Evolutionary conservation across 2,329 filamentous ascomycete genomes (phyloP), one percentile per base, ranked within the genome.

Genomic region (Reticulascus tulasneorum): DNA sequence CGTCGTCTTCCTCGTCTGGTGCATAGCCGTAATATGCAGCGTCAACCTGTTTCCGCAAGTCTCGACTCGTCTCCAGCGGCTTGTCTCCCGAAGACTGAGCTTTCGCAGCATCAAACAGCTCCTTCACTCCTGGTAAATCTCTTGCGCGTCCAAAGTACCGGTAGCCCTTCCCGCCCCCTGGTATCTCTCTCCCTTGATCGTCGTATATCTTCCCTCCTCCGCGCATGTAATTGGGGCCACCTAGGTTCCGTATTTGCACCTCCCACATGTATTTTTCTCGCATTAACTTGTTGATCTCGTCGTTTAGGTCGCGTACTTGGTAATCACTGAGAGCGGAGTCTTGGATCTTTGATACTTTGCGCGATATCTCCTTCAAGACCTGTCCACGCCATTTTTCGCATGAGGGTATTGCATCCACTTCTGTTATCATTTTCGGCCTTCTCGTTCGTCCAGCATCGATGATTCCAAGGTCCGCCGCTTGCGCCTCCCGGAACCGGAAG

Each of bases 231-330:
- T 97, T 97, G 20, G 93, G 93, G 3, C 93, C 93, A n/a, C 93
- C 93, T 17, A 97, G 62, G 54, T 94, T 94, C 40, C 90, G 78
- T 50, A 98, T 96, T 65, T 96, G 89, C 51, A 93, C 79, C 71
- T 98, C 93, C 93, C 93, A 98, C 77, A 94, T 90, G 75, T 94
- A 89, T 66, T 98, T 98, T 70, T 98, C 93, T 47, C 89, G 82
- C 87, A 98, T 96, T 45, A 95, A 76, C 67, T 95, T 94, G 73
- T 98, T 98, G 73, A 98, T 94, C 66, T 98, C 93, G 63, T 98
- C 93, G 68, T 98, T 98, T 58, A 98, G 73, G 64, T 98, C 93
- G 55, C 93, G 83, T 62, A 98, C 88, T 71, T 97, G 93, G 69
- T 86, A 97, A 72, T 98, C 93, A 64, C 81, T 88, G n/a, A 98